Percentiles rank a stretch among this genome's conserved stretches.
These are phyloP conservation scores for Mycena vitilis DNA, from an alignment of 768 basidiomycete species.

Conservation along the genomic window DNA sequence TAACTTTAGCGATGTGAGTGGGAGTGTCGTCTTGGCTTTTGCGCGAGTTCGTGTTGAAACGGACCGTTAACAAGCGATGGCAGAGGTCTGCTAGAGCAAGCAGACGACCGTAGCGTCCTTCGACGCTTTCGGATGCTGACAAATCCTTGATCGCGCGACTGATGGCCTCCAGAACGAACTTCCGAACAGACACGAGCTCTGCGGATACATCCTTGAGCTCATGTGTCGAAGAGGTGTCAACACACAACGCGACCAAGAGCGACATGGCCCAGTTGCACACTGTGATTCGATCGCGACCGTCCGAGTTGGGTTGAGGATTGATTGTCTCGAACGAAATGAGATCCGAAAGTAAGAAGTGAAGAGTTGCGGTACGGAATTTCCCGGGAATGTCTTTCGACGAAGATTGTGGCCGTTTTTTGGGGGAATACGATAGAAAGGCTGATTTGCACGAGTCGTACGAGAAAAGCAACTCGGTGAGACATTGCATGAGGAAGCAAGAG, in stretches of 20 bases:
- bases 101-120: conserved; percentile 87
- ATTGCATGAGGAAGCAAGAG: conserved; percentile 89
- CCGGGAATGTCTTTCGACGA: conserved; percentile 71
- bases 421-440: conserved; percentile 83
- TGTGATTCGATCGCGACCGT: conserved; percentile 66
- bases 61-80: conserved; percentile 85
- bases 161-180: conserved; percentile 90
- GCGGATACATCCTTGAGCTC: conserved; percentile 82
- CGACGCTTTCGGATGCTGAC: conserved; percentile 66
- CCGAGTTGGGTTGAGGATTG: conserved; percentile 66
- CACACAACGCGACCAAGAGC: conserved; percentile 91
- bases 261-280: conserved; percentile 91
- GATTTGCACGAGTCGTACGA: conserved; percentile 94
- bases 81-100: conserved; percentile 90
- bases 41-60: conserved; percentile 69
- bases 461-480: conserved; percentile 90
- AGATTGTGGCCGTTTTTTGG: conserved; percentile 71
- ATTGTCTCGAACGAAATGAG: conserved; percentile 84
- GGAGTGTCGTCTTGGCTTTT: conserved; percentile 79
- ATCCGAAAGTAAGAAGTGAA: conserved; percentile 86
- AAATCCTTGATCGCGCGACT: conserved; percentile 89
- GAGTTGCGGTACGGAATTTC: conserved; percentile 73
- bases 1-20: conserved; percentile 94
- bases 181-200: conserved; percentile 91
- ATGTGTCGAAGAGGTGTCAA: conserved; percentile 75